phyloP scores from a whole-genome alignment of 2,329 filamentous ascomycete species.

The Fusarium marasasianum region DNA sequence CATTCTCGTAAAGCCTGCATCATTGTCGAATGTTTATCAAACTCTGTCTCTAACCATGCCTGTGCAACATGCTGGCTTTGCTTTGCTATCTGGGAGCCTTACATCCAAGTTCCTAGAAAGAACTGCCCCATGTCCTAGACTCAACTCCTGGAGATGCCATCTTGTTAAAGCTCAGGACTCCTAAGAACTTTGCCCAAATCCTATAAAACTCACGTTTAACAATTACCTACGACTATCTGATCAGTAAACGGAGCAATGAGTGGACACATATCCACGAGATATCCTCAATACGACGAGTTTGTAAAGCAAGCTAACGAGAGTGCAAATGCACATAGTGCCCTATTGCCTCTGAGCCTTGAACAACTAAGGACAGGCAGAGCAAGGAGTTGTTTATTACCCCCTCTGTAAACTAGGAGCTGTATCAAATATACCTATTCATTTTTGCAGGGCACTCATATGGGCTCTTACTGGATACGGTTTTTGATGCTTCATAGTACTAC shows the following conservation, averaged over 20 bases:
- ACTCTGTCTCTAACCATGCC: not conserved
- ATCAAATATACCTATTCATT: not conserved
- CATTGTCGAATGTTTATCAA: not conserved
- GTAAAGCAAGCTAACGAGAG: not conserved
- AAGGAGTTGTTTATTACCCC: not conserved
- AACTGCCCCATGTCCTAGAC: not conserved
- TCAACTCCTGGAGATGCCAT: not conserved
- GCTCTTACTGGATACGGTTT: not conserved
- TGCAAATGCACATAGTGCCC: not conserved
- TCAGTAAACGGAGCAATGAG: not conserved
- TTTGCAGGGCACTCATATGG: not conserved
- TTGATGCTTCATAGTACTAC: not conserved
- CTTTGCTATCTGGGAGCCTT: not conserved
- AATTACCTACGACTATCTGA: not conserved
- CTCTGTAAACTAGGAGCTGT: slow-evolving; percentile 7
- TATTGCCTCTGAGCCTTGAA: not conserved
- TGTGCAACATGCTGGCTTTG: not conserved
- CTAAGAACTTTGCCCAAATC: not conserved
- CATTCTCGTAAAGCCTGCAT: not conserved
- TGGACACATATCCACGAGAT: not conserved
- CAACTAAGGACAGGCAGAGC: not conserved
- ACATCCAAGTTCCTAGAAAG: not conserved
- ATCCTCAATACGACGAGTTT: not conserved
- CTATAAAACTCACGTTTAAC: not conserved
- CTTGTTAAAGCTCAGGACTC: not conserved